Evolutionary conservation across 2,329 filamentous ascomycete species (phyloP), one percentile per base, ranked within the genome.

Genomic region (Tolypocladium ophioglossoides): DNA sequence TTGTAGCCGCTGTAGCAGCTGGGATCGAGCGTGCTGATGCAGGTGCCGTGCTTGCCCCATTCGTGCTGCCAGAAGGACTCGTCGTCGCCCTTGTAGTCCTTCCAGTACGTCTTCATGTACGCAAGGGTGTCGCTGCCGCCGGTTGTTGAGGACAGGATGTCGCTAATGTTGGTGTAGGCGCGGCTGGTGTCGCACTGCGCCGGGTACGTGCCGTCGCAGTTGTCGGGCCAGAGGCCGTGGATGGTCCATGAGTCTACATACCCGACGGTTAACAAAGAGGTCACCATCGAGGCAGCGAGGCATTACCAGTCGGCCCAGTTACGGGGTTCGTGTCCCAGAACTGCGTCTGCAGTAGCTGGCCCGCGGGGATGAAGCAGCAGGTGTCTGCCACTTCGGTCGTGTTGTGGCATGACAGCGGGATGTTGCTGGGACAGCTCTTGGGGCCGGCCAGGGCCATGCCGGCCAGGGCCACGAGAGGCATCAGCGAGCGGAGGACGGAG

Each of bases 101-200:
- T 84, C 87, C 86, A 90, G 71, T 85, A 88, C 2, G 72, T 79
- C 51, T 78, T 69, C 86, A 90, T 90, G 65, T 83, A 86, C 2
- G 71, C 68, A 1, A 90, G 74, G 3, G 86, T 74, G 47, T 80
- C 78, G 1, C 70, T 71, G 54, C 78, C 74, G 40, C 56, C 55
- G 58, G 76, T 77, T 24, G 76, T 77, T 24, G 78, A 75, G 9
- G 76, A 70, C 38, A 89, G 71, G 55, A 89, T 86, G 16, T 75
- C 68, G 1, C 77, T 78, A 60, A 90, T 86, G 68, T 87, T 85
- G 53, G 73, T 78, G 67, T 88, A 87, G 51, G 72, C 76, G 52
- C 86, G 79, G 40, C 58, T 71, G 14, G 71, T 64, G 62, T 88
- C 85, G 68, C 86, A 90, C 66, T 75, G 83, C 54, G 79, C 72